phyloP scores from a whole-genome alignment of 371 early-diverging fungal genomes.

The Choanephora cucurbitarum region DNA sequence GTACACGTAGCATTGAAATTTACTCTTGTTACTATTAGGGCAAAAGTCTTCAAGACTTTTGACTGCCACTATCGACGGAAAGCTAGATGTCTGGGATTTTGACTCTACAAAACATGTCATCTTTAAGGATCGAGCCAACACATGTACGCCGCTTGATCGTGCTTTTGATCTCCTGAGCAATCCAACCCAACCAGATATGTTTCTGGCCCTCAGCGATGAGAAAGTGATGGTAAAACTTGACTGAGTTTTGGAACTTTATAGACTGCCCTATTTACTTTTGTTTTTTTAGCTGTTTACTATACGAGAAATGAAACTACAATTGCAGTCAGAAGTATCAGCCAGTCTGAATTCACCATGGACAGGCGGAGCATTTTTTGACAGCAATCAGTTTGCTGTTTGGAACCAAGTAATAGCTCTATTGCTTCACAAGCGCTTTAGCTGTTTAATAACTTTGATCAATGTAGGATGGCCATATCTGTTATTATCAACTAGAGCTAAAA shows the following conservation, averaged over 20 bases:
- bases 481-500: conserved; percentile 33
- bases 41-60: conserved; percentile 30
- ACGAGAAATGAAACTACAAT: conserved; percentile 24
- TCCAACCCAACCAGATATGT: conserved; percentile 25
- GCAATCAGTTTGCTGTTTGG: conserved; percentile 31
- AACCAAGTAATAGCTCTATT: conserved; percentile 31
- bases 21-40: not conserved
- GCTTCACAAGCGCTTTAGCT: no score
- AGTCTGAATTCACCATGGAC: conserved; percentile 32
- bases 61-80: conserved; percentile 49
- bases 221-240: conserved; percentile 31
- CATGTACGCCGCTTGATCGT: conserved; percentile 20
- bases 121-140: conserved; percentile 35
- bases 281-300: conserved; percentile 30
- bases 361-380: conserved; percentile 35
- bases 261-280: not conserved
- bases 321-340: conserved; percentile 34
- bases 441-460: not conserved
- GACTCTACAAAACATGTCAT: conserved; percentile 44
- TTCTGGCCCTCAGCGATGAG: conserved; percentile 34
- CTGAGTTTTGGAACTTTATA: not conserved
- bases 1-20: no score
- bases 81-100: conserved; percentile 53
- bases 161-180: conserved; percentile 31
- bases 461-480: conserved; percentile 39